Percentiles rank a stretch among this genome's conserved stretches.
Evolutionary conservation across 805 yeast genomes (phyloP).

Genomic region (Suhomyces pyralidae): DNA sequence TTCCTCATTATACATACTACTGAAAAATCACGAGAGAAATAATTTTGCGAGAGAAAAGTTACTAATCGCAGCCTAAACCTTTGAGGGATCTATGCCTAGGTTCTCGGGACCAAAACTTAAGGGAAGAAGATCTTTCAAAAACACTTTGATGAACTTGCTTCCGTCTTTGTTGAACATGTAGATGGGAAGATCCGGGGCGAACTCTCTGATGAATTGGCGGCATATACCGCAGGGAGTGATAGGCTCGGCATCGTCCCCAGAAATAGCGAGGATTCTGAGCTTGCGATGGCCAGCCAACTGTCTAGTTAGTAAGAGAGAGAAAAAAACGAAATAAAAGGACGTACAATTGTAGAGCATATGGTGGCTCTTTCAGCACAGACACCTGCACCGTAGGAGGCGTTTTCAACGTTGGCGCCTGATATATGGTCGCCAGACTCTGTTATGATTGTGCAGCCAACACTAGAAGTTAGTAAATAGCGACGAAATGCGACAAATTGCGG

Average conservation of each 20-base stretch:
- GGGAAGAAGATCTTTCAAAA: conserved; percentile 69
- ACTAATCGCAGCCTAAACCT: not conserved
- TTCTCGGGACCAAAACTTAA: conserved; percentile 83
- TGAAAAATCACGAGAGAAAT: not conserved
- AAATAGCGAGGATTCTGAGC: conserved; percentile 63
- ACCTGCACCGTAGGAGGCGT: conserved; percentile 77
- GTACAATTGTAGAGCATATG: conserved; percentile 30
- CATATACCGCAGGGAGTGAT: conserved; percentile 94
- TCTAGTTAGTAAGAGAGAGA: not conserved
- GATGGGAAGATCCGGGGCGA: conserved; percentile 56
- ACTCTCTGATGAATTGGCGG: conserved; percentile 85
- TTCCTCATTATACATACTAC: not conserved
- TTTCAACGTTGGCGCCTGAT: conserved; percentile 87
- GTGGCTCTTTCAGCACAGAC: conserved; percentile 43
- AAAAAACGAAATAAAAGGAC: conserved; percentile 10
- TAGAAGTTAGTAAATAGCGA: conserved; percentile 17
- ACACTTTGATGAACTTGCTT: conserved; percentile 36
- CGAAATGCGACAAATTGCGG: not conserved
- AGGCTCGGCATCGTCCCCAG: conserved; percentile 55
- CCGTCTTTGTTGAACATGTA: conserved; percentile 67
- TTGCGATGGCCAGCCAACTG: conserved; percentile 37
- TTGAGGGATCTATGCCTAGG: conserved; percentile 22
- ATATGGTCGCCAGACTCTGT: conserved; percentile 48
- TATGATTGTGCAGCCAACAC: conserved; percentile 80
- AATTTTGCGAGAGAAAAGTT: not conserved